phyloP scores from a whole-genome alignment of 2,329 filamentous ascomycete genomes.

The Coniosporium tulheliwenetii region DNA sequence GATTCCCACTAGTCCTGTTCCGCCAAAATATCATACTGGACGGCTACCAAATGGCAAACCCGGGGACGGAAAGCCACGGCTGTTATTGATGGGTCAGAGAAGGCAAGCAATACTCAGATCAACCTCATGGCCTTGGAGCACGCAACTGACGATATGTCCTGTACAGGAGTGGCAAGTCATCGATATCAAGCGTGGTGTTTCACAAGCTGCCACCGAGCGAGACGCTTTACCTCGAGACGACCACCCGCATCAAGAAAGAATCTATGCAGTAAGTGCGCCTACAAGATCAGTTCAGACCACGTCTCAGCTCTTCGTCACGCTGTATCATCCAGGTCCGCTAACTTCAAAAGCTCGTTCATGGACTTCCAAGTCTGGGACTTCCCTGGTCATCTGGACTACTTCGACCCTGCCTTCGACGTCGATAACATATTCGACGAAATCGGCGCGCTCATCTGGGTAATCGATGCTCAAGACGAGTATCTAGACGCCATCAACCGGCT shows the following conservation, averaged over 20 bases:
- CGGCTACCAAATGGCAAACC: constrained; percentile 31
- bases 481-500: constrained; percentile 77
- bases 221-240: constrained; percentile 90
- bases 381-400: constrained; percentile 85
- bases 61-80: constrained; percentile 56
- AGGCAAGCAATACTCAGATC: constrained; percentile 40
- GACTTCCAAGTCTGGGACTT: constrained; percentile 99
- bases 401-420: constrained; percentile 77
- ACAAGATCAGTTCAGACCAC: background rate
- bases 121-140: background rate
- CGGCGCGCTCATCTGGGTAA: constrained; percentile 93
- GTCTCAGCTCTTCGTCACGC: background rate
- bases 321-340: background rate
- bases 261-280: constrained; percentile 66
- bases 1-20: constrained; percentile 17
- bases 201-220: constrained; percentile 94
- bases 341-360: constrained; percentile 72
- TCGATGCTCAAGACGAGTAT: constrained; percentile 97
- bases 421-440: constrained; percentile 90
- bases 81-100: constrained; percentile 89
- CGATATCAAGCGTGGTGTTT: constrained; percentile 97
- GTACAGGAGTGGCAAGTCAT: constrained; percentile 85
- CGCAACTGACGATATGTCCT: background rate
- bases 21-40: constrained; percentile 24
- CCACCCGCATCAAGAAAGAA: constrained; percentile 84